These are phyloP conservation scores for Coniella vitis DNA, from an alignment of 2,329 filamentous ascomycete species.

Conservation along the genomic window DNA sequence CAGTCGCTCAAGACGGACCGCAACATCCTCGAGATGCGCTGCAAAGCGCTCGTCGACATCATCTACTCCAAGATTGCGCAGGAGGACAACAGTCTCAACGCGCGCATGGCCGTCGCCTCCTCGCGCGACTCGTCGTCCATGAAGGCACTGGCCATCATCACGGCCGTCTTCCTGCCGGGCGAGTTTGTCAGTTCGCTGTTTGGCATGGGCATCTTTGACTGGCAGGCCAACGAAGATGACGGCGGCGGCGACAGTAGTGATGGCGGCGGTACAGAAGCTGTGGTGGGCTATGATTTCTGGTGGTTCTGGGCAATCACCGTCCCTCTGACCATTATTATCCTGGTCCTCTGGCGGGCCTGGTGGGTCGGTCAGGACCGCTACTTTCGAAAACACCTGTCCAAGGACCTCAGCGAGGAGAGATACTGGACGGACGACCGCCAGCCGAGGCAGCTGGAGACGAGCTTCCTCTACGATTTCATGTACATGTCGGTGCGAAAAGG, in stretches of 20 bases:
- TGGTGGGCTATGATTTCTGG: conserved; percentile 37
- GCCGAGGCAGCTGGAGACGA: conserved; percentile 34
- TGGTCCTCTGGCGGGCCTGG: conserved; percentile 38
- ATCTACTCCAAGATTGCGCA: conserved; percentile 44
- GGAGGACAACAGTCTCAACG: conserved; percentile 40
- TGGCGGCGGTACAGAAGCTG: conserved; percentile 21
- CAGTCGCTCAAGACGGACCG: conserved; percentile 39
- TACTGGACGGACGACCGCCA: conserved; percentile 40
- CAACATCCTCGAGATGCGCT: conserved; percentile 39
- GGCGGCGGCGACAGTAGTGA: conserved; percentile 23
- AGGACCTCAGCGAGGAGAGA: conserved; percentile 40
- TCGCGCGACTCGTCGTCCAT: conserved; percentile 39
- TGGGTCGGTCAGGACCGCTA: conserved; percentile 41
- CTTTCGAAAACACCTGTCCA: conserved; percentile 37
- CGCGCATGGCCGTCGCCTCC: conserved; percentile 33
- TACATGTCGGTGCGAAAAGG: conserved; percentile 28
- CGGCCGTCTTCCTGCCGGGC: conserved; percentile 40
- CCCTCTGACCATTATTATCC: conserved; percentile 35
- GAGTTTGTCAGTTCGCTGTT: conserved; percentile 40
- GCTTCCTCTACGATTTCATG: conserved; percentile 38
- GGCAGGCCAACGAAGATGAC: conserved; percentile 31
- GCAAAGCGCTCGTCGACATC: conserved; percentile 40
- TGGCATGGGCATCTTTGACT: conserved; percentile 42
- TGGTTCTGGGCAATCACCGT: conserved; percentile 39
- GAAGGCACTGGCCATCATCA: conserved; percentile 42